A percentile compares a stretch with the other conserved stretches of the same genome.
These are phyloP conservation scores for Smallanthus sonchifolius DNA, from an alignment of 129 eudicot genomes.

Conservation along the genomic window DNA sequence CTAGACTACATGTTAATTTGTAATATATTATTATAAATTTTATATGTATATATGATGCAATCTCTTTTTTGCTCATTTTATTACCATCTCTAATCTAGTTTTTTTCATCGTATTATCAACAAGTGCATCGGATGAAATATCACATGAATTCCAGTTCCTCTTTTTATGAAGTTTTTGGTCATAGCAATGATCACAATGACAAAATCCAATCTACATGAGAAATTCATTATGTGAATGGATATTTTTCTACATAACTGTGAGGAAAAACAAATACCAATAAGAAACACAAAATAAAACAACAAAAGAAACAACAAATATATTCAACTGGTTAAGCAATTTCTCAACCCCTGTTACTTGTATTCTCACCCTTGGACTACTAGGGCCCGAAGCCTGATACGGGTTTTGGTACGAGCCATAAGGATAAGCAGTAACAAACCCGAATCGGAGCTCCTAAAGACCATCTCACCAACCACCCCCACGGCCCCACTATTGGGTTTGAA, in stretches of 20 bases:
- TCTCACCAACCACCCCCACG: slow-evolving; percentile 65
- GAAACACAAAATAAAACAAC: slow-evolving; percentile 76
- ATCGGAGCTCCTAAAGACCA: slow-evolving; percentile 52
- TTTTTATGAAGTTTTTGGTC: no score
- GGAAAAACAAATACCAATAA: slow-evolving; percentile 45
- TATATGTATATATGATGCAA: no score
- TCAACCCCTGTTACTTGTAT: slow-evolving; percentile 79
- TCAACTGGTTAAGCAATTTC: slow-evolving; percentile 70
- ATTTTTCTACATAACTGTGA: background rate
- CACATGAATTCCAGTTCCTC: no score
- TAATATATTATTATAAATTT: no score
- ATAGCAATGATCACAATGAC: no score
- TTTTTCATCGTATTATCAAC: no score
- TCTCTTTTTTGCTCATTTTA: no score
- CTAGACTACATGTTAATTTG: no score
- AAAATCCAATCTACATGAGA: background rate
- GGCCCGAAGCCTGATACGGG: slow-evolving; percentile 26
- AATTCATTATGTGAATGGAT: slow-evolving; percentile 1
- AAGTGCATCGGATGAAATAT: no score
- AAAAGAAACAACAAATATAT: slow-evolving; percentile 50
- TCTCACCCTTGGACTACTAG: slow-evolving; percentile 53
- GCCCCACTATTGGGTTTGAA: slow-evolving; percentile 53
- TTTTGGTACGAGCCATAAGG: slow-evolving; percentile 36
- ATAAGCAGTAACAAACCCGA: slow-evolving; percentile 32
- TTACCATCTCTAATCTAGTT: no score